Base-by-base conservation (phyloP, 495 filamentous ascomycete genomes). In the Echria macrotheca region DNA sequence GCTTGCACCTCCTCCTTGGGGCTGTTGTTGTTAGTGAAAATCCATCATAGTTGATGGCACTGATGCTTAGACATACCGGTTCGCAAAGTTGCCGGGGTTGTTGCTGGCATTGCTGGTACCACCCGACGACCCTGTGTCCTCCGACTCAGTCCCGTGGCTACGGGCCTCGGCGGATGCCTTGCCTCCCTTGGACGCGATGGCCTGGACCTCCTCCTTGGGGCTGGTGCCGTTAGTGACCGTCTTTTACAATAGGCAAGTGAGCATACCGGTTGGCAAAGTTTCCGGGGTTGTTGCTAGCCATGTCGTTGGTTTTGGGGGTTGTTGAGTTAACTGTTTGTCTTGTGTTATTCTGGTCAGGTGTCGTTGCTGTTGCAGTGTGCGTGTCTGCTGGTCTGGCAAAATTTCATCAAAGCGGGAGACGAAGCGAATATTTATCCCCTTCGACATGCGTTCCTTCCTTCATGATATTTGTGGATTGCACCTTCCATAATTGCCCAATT, bases 11-110 rank as follows among this genome's bases (percentile, higher is more conserved):
- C 49, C 32, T 51, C 49, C 39, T 39, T 52, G 21, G 49, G 41
- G 23, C 53, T 53, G 39, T 25, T 11, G 23, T 18, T 37, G 19
- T 21, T 36, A 35, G 22, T 31, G 6, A 12, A 31, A 11, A 18
- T 24, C 28, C 4, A 26, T 22, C 2, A 36, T 6, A n/a, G n/a
- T n/a, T n/a, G n/a, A n/a, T n/a, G n/a, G n/a, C n/a, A 29, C 52
- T 58, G 36, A 22, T 35, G 35, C 11, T 19, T 5, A 12, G 31
- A 46, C 58, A 7, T 58, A 61, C 50, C 75, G 74, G 64, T 83
- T 82, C 66, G 77, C 73, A 64, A 84, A 84, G 63, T 83, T 82
- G n/a, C 72, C 72, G 32, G 78, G 77, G 53, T 84, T 84, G 22
- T 63, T 66, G 55, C 78, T 72, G 33, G 40, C 58, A 14, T 40